Evolutionary conservation across 352 stramenopile genomes (phyloP), one percentile per base, ranked within the genome.

Genomic region (Halophytophthora batemanensis): DNA sequence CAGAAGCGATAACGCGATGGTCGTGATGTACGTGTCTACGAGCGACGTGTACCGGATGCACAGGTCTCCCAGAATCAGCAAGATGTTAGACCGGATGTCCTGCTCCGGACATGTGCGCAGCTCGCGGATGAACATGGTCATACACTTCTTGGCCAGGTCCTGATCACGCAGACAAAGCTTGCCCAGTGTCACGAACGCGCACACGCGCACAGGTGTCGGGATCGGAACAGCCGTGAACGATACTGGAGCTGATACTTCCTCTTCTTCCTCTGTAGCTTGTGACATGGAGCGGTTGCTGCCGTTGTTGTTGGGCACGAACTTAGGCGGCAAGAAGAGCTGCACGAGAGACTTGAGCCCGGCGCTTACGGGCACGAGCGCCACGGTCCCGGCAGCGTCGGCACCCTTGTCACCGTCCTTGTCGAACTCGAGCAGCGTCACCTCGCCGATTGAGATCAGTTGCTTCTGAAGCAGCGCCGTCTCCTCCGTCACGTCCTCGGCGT

Each of bases 121-220:
- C 61, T 98, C 95, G 13, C 95, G 85, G 38, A 98, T 97, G 34
- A 99, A 74, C 66, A 98, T 95, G 28, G 87, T 98, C 49, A 98
- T 87, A 21, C 81, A 97, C 50, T 79, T 72, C 62, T 98, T 98
- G 1, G 96, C 94, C 18, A 98, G 69, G 31, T 71, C 60, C 49
- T 97, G 85, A 61, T 99, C 92, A 15, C 93, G 78, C n/a, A 99
- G 72, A 53, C 95, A 98, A 17, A 98, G 54, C 49, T 98, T 98
- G 29, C 96, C 96, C 19, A 98, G 61, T 1, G 90, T 93, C 13
- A 97, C 74, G 61, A 98, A 98, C 5, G 93, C 95, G 60, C 95
- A 95, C 12, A 97, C 93, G 19, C 96, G 78, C 34, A 98, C 67
- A 11, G 70, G 70, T 17, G 74, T 82, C 8, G 90, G 87, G 19